Evolutionary conservation across 805 yeast species (phyloP).

Genomic region (Kodamaea nitidulidarum): DNA sequence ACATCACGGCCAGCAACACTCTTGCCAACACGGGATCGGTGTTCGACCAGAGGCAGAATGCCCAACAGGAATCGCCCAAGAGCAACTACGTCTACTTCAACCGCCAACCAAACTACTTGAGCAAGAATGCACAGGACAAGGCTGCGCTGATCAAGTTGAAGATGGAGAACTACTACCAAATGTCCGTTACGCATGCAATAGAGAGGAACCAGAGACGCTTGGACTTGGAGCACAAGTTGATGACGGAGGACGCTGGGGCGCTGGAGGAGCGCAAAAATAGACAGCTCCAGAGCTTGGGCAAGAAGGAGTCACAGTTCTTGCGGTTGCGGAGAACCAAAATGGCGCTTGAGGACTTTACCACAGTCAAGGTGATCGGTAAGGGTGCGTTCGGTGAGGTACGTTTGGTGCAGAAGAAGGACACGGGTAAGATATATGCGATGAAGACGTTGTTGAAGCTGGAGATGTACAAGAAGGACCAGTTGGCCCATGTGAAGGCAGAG

Average conservation of each 20-base stretch:
- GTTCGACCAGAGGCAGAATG: slow-evolving; percentile 7
- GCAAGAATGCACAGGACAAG: slow-evolving; percentile 73
- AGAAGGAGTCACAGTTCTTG: slow-evolving; percentile 81
- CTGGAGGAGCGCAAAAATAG: slow-evolving; percentile 84
- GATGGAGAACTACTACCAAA: slow-evolving; percentile 79
- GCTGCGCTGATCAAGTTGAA: slow-evolving; percentile 80
- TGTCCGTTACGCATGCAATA: slow-evolving; percentile 85
- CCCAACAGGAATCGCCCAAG: slow-evolving; percentile 11
- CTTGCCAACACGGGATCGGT: slow-evolving; percentile 9
- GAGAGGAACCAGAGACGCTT: slow-evolving; percentile 92
- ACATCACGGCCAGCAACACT: slow-evolving; percentile 14
- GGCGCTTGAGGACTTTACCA: slow-evolving; percentile 76
- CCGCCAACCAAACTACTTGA: slow-evolving; percentile 74
- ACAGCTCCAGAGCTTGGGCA: slow-evolving; percentile 77
- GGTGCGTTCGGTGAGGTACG: slow-evolving; percentile 99
- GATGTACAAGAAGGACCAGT: slow-evolving; percentile 91
- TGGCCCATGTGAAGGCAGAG: slow-evolving; percentile 94
- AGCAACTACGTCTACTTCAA: slow-evolving; percentile 66
- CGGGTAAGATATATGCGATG: slow-evolving; percentile 92
- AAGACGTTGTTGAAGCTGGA: slow-evolving; percentile 85
- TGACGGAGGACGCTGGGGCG: slow-evolving; percentile 56
- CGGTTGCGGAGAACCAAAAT: slow-evolving; percentile 81
- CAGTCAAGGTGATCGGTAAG: slow-evolving; percentile 88
- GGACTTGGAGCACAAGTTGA: slow-evolving; percentile 70
- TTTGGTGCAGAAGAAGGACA: slow-evolving; percentile 86